These are phyloP conservation scores for Ilex asprella DNA, from an alignment of 257 asterid genomes.

Conservation along the genomic window DNA sequence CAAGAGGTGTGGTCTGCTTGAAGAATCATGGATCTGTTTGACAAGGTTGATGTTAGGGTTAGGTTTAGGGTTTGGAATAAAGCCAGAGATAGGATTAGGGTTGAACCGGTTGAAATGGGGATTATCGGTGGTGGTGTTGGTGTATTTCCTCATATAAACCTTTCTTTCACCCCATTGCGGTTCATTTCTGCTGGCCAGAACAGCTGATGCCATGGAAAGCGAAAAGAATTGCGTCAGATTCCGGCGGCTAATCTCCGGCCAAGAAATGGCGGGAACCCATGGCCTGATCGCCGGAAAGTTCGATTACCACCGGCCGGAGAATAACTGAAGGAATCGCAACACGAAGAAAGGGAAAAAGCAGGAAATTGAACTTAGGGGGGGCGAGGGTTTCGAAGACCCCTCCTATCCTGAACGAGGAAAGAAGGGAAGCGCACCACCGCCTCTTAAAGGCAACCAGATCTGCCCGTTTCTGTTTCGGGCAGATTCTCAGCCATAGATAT, in stretches of 20 bases:
- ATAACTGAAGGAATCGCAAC: not conserved
- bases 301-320: conserved; percentile 2
- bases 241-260: conserved; percentile 18
- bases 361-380: not conserved
- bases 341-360: not conserved
- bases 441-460: conserved; percentile 27
- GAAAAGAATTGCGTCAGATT: not conserved
- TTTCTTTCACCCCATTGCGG: conserved; percentile 20
- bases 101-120: conserved; percentile 15
- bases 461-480: conserved; percentile 28
- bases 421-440: conserved; percentile 8
- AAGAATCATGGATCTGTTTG: conserved; percentile 13
- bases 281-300: not conserved
- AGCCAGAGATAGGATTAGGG: conserved; percentile 9
- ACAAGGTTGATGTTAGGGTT: not conserved
- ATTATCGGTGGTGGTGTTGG: conserved; percentile 1
- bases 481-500: conserved; percentile 14
- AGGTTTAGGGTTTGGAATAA: not conserved
- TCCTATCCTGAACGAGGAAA: conserved; percentile 4
- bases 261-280: conserved; percentile 24
- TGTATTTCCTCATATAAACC: conserved; percentile 17
- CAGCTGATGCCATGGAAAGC: conserved; percentile 28
- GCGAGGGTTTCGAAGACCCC: conserved; percentile 23
- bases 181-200: conserved; percentile 23
- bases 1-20: conserved; percentile 6